Conservation (phyloP, 2,329 filamentous ascomycete species). For the Zymoseptoria passerinii region DNA sequence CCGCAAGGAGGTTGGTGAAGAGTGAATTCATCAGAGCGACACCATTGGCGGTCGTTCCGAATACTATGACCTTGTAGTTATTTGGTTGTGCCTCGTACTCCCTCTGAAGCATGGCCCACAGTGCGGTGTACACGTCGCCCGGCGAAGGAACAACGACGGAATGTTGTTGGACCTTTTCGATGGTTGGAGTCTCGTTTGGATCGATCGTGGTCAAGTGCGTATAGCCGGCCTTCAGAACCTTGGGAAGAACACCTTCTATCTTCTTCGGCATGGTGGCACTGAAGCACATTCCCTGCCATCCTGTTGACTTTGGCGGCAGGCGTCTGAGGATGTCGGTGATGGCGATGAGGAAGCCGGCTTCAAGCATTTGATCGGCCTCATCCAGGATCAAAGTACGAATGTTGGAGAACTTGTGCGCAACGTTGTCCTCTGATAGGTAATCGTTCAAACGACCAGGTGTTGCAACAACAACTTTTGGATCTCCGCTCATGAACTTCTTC, state of each 20-base stretch:
- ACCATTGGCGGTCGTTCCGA: conserved; percentile 41
- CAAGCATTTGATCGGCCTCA: conserved; percentile 82
- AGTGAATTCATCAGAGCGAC: conserved; percentile 36
- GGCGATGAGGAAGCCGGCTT: conserved; percentile 46
- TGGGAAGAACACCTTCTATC: conserved; percentile 38
- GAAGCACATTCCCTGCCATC: conserved; percentile 45
- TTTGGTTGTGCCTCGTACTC: conserved; percentile 33
- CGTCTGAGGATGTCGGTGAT: conserved; percentile 44
- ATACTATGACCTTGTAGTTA: conserved; percentile 41
- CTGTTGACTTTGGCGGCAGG: conserved; percentile 43
- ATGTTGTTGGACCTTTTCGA: conserved; percentile 44
- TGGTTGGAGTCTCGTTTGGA: conserved; percentile 37
- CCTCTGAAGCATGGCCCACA: conserved; percentile 38
- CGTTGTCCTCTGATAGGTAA: conserved; percentile 61
- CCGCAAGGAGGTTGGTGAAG: conserved; percentile 28
- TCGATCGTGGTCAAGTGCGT: conserved; percentile 39
- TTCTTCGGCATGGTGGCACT: conserved; percentile 39
- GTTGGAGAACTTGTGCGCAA: conserved; percentile 39
- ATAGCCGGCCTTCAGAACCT: conserved; percentile 37
- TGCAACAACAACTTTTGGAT: conserved; percentile 79
- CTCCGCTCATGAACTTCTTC: conserved; percentile 55
- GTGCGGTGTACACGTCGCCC: conserved; percentile 38
- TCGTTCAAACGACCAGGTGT: conserved; percentile 82
- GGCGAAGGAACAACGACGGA: conserved; percentile 33
- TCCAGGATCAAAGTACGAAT: conserved; percentile 40